Percentiles rank a stretch among this genome's conserved stretches.
phyloP scores from a whole-genome alignment of 495 filamentous ascomycete species.

The Aspergillus hancockii region DNA sequence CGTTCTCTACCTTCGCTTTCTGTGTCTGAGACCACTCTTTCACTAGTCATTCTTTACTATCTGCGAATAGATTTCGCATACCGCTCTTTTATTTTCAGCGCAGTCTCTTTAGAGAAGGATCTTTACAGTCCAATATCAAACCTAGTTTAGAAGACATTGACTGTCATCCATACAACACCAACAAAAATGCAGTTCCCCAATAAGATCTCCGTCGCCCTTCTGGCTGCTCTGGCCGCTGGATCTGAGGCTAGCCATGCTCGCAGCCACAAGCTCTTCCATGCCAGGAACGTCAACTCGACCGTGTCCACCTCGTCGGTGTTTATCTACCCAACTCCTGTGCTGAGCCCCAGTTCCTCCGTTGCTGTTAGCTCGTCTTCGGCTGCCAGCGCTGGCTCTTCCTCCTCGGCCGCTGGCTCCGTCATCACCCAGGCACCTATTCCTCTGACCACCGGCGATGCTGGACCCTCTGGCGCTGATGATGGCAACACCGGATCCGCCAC shows the following conservation, averaged over 20 bases:
- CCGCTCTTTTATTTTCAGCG: slow-evolving; percentile 24
- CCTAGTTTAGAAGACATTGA: slow-evolving; percentile 26
- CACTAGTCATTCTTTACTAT: slow-evolving; percentile 42
- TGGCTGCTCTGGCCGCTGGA: slow-evolving; percentile 50
- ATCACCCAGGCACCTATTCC: slow-evolving; percentile 18
- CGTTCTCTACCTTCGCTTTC: slow-evolving; percentile 28
- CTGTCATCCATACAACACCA: slow-evolving; percentile 18
- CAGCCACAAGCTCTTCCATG: slow-evolving; percentile 31
- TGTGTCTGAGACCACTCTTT: slow-evolving; percentile 36
- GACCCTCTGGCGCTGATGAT: slow-evolving; percentile 6
- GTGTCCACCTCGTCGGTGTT: slow-evolving; percentile 20
- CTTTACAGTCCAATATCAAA: background rate
- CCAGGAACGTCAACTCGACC: slow-evolving; percentile 17
- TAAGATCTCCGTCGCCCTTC: slow-evolving; percentile 49
- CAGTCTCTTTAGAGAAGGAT: slow-evolving; percentile 8
- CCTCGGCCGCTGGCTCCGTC: slow-evolving; percentile 6
- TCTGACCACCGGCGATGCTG: slow-evolving; percentile 23
- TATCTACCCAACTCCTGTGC: slow-evolving; percentile 21
- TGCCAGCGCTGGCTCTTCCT: slow-evolving; percentile 13
- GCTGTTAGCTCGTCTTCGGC: slow-evolving; percentile 15
- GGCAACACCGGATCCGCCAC: slow-evolving; percentile 12
- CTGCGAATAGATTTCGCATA: slow-evolving; percentile 53
- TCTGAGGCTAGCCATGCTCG: slow-evolving; percentile 43
- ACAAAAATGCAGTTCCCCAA: slow-evolving; percentile 44
- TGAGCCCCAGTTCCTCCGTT: slow-evolving; percentile 9